Conservation (phyloP, 2,329 filamentous ascomycete genomes). For the Chaetomiaceae sp. region DNA sequence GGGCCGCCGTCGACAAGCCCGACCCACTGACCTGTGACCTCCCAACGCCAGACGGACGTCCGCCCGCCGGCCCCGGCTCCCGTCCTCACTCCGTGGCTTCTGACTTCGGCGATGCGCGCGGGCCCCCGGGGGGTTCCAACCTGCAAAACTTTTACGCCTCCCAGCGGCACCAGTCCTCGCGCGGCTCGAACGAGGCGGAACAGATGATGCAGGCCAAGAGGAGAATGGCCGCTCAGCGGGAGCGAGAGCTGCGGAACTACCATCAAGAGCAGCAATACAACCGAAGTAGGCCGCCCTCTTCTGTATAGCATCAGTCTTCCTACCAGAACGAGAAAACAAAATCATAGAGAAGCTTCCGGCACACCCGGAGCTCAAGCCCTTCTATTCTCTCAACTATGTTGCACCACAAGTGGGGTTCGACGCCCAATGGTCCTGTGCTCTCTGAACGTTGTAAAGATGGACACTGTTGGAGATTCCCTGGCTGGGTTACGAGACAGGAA, state of each 20-base stretch:
- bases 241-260: conserved; percentile 98
- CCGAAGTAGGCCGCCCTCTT: conserved; percentile 87
- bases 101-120: conserved; percentile 73
- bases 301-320: conserved; percentile 60
- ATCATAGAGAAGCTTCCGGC: conserved; percentile 33
- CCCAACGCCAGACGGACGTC: conserved; percentile 61
- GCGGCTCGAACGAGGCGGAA: conserved; percentile 85
- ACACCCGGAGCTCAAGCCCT: conserved; percentile 27
- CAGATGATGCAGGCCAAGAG: conserved; percentile 99
- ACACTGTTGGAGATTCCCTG: conserved; percentile 6
- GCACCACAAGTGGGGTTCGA: conserved; percentile 32
- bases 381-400: conserved; percentile 30
- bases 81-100: conserved; percentile 74
- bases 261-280: conserved; percentile 99
- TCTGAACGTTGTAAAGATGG: conserved; percentile 27
- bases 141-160: conserved; percentile 91
- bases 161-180: conserved; percentile 83
- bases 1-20: conserved; percentile 23
- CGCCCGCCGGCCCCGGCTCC: conserved; percentile 57
- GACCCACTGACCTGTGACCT: conserved; percentile 24
- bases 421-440: conserved; percentile 26
- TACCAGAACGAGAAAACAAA: conserved; percentile 37
- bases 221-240: conserved; percentile 97
- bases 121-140: conserved; percentile 68
- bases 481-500: conserved; percentile 8